Evolutionary conservation across 108 stramenopile species (phyloP).

Genomic region (Stephanodiscus triporus): DNA sequence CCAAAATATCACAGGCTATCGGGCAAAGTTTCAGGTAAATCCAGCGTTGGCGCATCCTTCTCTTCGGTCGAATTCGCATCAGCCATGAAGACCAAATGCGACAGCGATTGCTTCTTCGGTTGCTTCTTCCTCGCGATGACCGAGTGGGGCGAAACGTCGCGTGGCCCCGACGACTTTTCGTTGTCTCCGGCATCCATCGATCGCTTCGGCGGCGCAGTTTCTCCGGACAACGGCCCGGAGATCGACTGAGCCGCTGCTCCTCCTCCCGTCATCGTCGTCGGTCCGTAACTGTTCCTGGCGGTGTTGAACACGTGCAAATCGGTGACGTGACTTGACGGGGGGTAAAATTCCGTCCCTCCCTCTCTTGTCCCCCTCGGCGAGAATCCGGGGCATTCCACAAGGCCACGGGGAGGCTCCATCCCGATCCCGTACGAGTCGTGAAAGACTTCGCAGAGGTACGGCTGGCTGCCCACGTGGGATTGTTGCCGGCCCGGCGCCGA

Average conservation of each 20-base stretch:
- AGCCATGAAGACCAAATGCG: conserved; percentile 10
- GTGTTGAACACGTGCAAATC: conserved; percentile 49
- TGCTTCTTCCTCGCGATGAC: conserved; percentile 1
- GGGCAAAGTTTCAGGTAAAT: conserved; percentile 18
- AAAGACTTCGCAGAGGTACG: conserved; percentile 53
- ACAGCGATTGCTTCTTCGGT: conserved; percentile 4
- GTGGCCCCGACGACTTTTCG: not conserved
- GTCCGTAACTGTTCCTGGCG: conserved; percentile 39
- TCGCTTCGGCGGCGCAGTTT: not conserved
- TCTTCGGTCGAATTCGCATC: conserved; percentile 4
- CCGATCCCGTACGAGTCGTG: conserved; percentile 56
- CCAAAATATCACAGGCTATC: not conserved
- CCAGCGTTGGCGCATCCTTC: conserved; percentile 2
- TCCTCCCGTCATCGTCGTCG: not conserved
- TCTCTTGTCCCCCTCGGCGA: conserved; percentile 36
- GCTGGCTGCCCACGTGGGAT: conserved; percentile 35
- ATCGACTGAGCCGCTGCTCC: not conserved
- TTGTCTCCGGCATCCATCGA: not conserved
- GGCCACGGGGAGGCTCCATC: conserved; percentile 22
- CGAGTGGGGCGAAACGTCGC: not conserved
- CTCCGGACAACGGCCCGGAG: not conserved
- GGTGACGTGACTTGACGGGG: conserved; percentile 20
- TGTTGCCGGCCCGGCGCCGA: conserved; percentile 34
- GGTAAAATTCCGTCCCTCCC: conserved; percentile 44
- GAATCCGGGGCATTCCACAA: conserved; percentile 42